phyloP scores from a whole-genome alignment of 148 eudicot species.

The Vaccinium vitisidaea region DNA sequence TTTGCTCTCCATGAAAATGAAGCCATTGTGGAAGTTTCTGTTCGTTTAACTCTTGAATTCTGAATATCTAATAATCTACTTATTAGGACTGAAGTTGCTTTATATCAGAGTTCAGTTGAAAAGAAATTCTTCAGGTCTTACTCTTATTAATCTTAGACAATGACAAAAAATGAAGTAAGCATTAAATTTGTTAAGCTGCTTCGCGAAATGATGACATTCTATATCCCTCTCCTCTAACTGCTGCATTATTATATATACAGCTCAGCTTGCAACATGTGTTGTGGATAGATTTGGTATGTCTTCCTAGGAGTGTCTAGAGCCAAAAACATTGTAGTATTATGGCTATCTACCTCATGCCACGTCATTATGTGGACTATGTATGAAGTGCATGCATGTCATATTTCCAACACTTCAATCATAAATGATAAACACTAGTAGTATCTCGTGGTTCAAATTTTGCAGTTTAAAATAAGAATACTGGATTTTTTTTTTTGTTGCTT shows the following conservation, averaged over 20 bases:
- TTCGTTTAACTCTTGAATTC: background rate
- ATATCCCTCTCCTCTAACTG: background rate
- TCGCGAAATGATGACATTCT: background rate
- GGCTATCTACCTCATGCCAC: background rate
- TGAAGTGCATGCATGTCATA: background rate
- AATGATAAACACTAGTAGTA: background rate
- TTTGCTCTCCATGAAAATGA: background rate
- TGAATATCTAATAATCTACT: background rate
- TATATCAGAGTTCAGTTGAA: background rate
- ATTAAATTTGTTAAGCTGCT: background rate
- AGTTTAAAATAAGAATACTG: background rate
- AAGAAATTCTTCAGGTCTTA: background rate
- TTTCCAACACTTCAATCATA: background rate
- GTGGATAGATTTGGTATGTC: background rate
- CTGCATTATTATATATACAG: background rate
- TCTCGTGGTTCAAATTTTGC: background rate
- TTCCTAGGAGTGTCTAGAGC: background rate
- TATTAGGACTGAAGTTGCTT: background rate
- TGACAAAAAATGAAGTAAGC: background rate
- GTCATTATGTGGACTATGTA: background rate
- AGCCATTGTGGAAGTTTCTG: conserved; percentile 2
- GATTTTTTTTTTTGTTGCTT: background rate
- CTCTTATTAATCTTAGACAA: background rate
- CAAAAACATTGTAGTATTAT: background rate
- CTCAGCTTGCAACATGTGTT: background rate